Conservation (phyloP, 2,329 filamentous ascomycete species). For the Boeremia lycopersici region DNA sequence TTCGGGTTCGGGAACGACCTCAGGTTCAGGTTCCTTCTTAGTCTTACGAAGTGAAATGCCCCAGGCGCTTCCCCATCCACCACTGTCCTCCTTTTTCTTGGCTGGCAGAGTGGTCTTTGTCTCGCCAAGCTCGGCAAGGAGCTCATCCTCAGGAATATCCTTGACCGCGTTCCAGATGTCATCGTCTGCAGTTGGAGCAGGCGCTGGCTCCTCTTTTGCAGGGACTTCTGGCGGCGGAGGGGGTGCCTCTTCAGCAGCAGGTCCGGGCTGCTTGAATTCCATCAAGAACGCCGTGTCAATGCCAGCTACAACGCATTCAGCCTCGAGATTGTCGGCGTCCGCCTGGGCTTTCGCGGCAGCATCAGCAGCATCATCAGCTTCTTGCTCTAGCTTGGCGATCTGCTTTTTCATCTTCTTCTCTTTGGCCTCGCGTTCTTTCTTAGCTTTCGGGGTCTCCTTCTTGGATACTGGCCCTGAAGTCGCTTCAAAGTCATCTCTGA, state of each 20-base stretch:
- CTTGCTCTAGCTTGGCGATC: slow-evolving; percentile 34
- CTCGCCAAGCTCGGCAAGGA: slow-evolving; percentile 47
- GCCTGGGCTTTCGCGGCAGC: slow-evolving; percentile 44
- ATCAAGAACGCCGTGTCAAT: slow-evolving; percentile 28
- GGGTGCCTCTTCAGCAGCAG: slow-evolving; percentile 28
- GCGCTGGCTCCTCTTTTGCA: slow-evolving; percentile 17
- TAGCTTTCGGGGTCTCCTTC: slow-evolving; percentile 41
- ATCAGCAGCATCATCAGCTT: slow-evolving; percentile 42
- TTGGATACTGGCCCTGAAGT: slow-evolving; percentile 36
- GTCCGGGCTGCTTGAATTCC: slow-evolving; percentile 32
- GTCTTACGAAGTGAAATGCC: slow-evolving; percentile 53
- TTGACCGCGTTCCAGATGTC: slow-evolving; percentile 44
- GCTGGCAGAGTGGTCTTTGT: slow-evolving; percentile 15
- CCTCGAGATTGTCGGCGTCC: slow-evolving; percentile 37
- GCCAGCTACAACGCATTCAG: slow-evolving; percentile 45
- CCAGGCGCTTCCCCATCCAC: slow-evolving; percentile 52
- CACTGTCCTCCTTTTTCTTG: slow-evolving; percentile 35
- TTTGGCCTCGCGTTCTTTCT: slow-evolving; percentile 34
- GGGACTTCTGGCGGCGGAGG: slow-evolving; percentile 27
- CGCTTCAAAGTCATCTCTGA: slow-evolving; percentile 30
- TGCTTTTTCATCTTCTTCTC: slow-evolving; percentile 38
- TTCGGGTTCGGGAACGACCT: slow-evolving; percentile 32
- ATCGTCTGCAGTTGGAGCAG: slow-evolving; percentile 26
- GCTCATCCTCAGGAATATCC: slow-evolving; percentile 39
- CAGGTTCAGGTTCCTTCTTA: slow-evolving; percentile 51